A percentile compares a stretch with the other conserved stretches of the same genome.
Evolutionary conservation across 2,329 filamentous ascomycete genomes (phyloP).

Genomic region (Fusarium newnesense): DNA sequence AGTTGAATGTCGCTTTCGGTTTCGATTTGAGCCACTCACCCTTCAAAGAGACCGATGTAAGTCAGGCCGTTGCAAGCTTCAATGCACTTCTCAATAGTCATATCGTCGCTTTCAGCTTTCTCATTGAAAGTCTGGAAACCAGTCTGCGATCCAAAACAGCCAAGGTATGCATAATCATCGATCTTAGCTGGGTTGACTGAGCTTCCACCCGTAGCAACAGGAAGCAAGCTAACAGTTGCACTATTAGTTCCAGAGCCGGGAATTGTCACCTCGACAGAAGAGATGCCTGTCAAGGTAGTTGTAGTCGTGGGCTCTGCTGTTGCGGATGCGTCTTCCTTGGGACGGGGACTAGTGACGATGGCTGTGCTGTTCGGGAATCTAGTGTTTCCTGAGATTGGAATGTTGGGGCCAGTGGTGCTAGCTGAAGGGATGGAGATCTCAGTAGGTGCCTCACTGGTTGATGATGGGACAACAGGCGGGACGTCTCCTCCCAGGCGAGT

Average conservation of each 20-base stretch:
- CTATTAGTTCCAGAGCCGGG: slow-evolving; percentile 24
- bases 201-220: slow-evolving; percentile 17
- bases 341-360: background rate
- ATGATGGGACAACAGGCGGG: slow-evolving; percentile 8
- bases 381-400: background rate
- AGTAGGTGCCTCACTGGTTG: background rate
- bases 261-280: slow-evolving; percentile 45
- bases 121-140: slow-evolving; percentile 51
- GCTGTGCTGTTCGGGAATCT: slow-evolving; percentile 2
- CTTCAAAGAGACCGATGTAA: slow-evolving; percentile 54
- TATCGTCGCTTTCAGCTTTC: slow-evolving; percentile 44
- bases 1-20: background rate
- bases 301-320: slow-evolving; percentile 41
- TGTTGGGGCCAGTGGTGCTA: background rate
- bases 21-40: slow-evolving; percentile 7
- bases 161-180: slow-evolving; percentile 49
- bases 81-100: slow-evolving; percentile 55
- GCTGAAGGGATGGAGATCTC: background rate
- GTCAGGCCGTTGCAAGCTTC: slow-evolving; percentile 48
- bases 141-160: slow-evolving; percentile 55
- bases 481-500: slow-evolving; percentile 21
- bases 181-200: slow-evolving; percentile 48
- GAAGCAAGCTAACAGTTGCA: slow-evolving; percentile 21
- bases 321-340: background rate
- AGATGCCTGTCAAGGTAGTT: slow-evolving; percentile 40